Evolutionary conservation across 352 stramenopile genomes (phyloP).

Genomic region (Phytopythium chamaehyphon): DNA sequence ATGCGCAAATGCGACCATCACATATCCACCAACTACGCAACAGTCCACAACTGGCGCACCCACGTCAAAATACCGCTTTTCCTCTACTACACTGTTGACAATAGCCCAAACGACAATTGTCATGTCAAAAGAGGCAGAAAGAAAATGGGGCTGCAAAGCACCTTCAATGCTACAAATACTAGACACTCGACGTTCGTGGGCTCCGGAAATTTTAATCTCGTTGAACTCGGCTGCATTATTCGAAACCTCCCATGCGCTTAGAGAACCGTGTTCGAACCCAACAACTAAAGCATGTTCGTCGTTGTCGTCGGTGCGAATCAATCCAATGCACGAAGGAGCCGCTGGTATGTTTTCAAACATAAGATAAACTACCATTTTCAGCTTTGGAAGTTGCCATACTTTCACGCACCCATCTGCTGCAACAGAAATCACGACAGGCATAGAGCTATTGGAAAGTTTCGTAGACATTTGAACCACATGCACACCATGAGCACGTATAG

Average conservation of each 20-base stretch:
- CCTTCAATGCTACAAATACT: conserved; percentile 16
- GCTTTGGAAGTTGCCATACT: conserved; percentile 36
- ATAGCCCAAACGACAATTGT: conserved; percentile 58
- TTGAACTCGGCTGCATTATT: conserved; percentile 12
- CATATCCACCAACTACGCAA: conserved; percentile 19
- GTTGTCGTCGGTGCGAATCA: too few species aligned
- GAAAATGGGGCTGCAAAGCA: conserved; percentile 15
- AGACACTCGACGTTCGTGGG: conserved; percentile 42
- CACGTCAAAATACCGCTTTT: conserved; percentile 63
- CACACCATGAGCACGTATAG: conserved; percentile 31
- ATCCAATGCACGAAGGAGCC: too few species aligned
- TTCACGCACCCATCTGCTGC: conserved; percentile 58
- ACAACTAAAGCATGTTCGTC: conserved; percentile 18
- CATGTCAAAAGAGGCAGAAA: conserved; percentile 60
- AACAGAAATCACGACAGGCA: conserved; percentile 27
- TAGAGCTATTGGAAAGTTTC: conserved; percentile 6
- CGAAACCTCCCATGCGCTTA: conserved; percentile 35
- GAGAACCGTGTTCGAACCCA: conserved; percentile 52
- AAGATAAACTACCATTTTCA: conserved; percentile 36
- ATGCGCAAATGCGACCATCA: conserved; percentile 29
- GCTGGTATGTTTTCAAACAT: too few species aligned
- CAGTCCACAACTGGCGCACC: conserved; percentile 44
- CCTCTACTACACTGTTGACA: conserved; percentile 20
- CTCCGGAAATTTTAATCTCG: conserved; percentile 20
- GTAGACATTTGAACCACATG: conserved; percentile 40